These are phyloP conservation scores for Cucurbita argyrosperma DNA, from an alignment of 306 rosid genomes.

Conservation along the genomic window DNA sequence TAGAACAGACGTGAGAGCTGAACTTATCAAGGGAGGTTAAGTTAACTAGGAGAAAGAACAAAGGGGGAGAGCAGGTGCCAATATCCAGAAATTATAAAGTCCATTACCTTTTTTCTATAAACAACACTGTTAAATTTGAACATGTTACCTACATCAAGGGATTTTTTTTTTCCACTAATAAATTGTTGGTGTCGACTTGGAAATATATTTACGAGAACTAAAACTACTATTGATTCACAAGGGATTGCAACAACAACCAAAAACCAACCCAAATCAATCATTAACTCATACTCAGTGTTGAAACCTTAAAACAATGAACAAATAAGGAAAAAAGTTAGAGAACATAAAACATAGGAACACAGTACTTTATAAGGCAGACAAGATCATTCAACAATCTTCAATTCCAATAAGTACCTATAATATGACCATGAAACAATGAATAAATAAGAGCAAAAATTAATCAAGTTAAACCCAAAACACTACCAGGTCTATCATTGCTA, in stretches of 20 bases:
- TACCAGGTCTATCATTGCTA: background rate
- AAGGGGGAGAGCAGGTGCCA: background rate
- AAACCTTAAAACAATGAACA: background rate
- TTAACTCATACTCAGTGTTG: background rate
- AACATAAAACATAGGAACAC: background rate
- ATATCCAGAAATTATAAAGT: background rate
- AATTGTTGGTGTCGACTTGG: no score
- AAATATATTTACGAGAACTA: background rate
- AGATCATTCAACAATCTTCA: background rate
- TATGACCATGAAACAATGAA: background rate
- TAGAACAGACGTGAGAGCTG: background rate
- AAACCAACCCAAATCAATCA: background rate
- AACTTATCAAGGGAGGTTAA: background rate
- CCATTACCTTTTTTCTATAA: no score
- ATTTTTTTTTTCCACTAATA: no score
- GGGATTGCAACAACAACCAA: background rate
- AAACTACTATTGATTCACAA: background rate
- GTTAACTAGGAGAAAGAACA: background rate
- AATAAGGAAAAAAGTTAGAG: background rate
- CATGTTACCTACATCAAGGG: no score
- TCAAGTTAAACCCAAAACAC: background rate
- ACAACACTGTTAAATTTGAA: no score
- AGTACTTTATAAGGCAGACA: background rate
- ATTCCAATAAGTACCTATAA: background rate
- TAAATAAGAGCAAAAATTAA: background rate